Percentiles rank a stretch among this genome's conserved stretches.
phyloP scores from a whole-genome alignment of 345 rosid genomes.

The Erodium maritimum region DNA sequence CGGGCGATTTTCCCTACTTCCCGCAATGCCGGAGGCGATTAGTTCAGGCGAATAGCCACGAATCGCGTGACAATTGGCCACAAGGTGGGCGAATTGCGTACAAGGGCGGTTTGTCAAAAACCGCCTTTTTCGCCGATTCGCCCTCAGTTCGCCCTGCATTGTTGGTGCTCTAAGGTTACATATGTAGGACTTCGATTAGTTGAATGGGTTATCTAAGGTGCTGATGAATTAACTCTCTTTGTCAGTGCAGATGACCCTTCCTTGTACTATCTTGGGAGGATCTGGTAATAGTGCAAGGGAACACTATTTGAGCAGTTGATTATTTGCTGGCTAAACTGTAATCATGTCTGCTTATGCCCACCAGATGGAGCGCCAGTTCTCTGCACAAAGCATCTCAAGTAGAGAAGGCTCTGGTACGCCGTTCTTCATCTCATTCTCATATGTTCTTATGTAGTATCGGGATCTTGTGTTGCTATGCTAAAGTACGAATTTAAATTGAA shows the following conservation, averaged over 20 bases:
- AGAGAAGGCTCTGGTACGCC: slow-evolving; percentile 58
- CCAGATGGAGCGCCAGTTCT: slow-evolving; percentile 66
- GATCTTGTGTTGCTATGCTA: background rate
- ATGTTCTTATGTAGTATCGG: background rate
- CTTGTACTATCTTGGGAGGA: background rate
- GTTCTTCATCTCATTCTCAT: background rate
- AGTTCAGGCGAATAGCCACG: too few species aligned
- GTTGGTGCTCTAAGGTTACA: too few species aligned
- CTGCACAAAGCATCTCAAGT: slow-evolving; percentile 45
- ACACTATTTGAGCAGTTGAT: too few species aligned
- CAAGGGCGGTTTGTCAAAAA: too few species aligned
- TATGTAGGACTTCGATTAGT: background rate
- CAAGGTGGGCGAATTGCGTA: too few species aligned
- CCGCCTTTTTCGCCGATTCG: too few species aligned
- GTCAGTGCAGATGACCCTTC: background rate
- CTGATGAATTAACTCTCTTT: background rate
- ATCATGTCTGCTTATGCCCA: slow-evolving; percentile 61
- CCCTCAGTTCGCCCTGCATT: too few species aligned
- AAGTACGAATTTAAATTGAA: background rate
- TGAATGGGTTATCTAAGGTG: background rate
- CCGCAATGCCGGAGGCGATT: too few species aligned
- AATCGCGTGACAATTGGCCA: too few species aligned
- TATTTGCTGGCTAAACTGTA: background rate
- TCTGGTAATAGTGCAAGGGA: background rate
- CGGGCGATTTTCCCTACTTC: too few species aligned